These are phyloP conservation scores for Suillus placidus DNA, from an alignment of 768 basidiomycete genomes.

Conservation along the genomic window DNA sequence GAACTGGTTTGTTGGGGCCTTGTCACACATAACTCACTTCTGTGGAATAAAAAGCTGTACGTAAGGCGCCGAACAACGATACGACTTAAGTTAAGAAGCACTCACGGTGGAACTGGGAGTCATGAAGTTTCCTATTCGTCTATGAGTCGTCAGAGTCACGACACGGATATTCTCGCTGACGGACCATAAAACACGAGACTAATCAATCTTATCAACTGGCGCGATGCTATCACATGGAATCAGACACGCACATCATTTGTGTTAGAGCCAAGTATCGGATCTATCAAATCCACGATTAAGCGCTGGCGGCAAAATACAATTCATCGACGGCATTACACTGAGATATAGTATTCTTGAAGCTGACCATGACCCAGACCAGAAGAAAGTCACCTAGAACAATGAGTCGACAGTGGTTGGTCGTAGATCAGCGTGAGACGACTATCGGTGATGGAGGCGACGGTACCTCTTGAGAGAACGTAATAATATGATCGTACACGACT, in stretches of 20 bases:
- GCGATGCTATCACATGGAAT: not conserved
- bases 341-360: conserved; percentile 4
- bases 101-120: not conserved
- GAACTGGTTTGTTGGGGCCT: not conserved
- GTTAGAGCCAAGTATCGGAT: conserved; percentile 2
- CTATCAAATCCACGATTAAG: not conserved
- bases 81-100: not conserved
- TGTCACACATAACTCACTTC: not conserved
- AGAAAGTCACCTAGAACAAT: conserved; percentile 1
- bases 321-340: not conserved
- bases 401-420: not conserved
- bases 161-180: not conserved
- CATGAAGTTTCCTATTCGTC: not conserved
- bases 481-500: conserved; percentile 19
- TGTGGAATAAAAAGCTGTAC: not conserved
- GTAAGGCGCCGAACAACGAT: not conserved
- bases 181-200: not conserved
- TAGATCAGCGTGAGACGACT: not conserved
- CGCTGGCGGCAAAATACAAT: not conserved
- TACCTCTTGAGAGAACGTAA: conserved; percentile 45
- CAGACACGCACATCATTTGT: not conserved
- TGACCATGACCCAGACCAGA: conserved; percentile 5
- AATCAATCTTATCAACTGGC: not conserved
- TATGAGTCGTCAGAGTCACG: not conserved
- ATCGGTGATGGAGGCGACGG: not conserved